Evolutionary conservation across 139 green algal genomes (phyloP).

Genomic region (Asterochloris erici): DNA sequence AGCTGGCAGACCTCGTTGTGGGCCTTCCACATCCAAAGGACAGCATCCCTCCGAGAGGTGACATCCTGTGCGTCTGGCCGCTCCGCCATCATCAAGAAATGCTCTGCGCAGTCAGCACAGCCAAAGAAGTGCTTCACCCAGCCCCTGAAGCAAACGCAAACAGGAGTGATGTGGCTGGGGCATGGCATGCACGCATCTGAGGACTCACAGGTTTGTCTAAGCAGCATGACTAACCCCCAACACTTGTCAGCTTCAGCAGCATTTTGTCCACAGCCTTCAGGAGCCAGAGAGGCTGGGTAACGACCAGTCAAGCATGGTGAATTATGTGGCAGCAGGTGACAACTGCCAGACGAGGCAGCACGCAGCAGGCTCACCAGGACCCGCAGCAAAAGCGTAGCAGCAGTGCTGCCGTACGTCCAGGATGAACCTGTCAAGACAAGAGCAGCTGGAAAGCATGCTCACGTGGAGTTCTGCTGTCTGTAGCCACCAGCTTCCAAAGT

Average conservation of each 20-base stretch:
- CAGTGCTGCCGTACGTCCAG: no score
- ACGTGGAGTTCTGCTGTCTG: no score
- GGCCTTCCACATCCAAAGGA: conserved; percentile 74
- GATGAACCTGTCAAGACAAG: no score
- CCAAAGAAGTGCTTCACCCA: conserved; percentile 58
- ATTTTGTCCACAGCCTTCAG: background rate
- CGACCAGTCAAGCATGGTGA: background rate
- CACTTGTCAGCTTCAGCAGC: background rate
- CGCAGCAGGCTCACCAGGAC: background rate
- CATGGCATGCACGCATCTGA: background rate
- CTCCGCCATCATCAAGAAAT: conserved; percentile 46
- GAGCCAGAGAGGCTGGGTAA: background rate
- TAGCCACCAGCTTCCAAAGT: no score
- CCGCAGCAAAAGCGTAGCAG: no score
- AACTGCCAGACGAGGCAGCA: background rate
- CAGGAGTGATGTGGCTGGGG: background rate
- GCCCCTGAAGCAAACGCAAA: conserved; percentile 17
- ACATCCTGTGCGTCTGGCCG: conserved; percentile 39
- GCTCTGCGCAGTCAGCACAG: conserved; percentile 43
- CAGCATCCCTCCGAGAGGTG: conserved; percentile 32
- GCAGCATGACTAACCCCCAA: background rate
- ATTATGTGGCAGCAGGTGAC: background rate
- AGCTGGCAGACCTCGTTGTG: conserved; percentile 64
- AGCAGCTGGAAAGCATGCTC: no score
- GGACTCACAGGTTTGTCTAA: background rate